A percentile compares a stretch with the other conserved stretches of the same genome.
phyloP scores from a whole-genome alignment of 805 yeast genomes.

The Candida qinlingensis region DNA sequence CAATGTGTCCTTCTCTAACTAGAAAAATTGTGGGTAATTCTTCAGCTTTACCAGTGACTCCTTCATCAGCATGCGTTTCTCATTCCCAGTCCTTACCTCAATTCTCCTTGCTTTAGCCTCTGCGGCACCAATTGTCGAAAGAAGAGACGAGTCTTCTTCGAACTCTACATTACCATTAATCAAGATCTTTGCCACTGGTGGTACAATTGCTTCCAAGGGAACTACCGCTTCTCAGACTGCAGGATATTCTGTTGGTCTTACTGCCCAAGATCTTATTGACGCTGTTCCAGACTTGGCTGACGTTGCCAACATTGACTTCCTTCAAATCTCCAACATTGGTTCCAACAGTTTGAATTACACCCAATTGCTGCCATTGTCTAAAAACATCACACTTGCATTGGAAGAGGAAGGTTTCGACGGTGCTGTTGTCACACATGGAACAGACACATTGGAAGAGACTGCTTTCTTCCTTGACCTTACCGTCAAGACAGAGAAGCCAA shows the following conservation, averaged over 20 bases:
- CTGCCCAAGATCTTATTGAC: constrained; percentile 44
- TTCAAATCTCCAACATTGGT: constrained; percentile 43
- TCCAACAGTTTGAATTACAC: constrained; percentile 49
- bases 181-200: constrained; percentile 54
- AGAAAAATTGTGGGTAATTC: no score
- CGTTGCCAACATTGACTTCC: constrained; percentile 44
- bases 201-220: constrained; percentile 55
- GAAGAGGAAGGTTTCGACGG: constrained; percentile 42
- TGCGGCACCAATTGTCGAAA: background rate
- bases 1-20: no score
- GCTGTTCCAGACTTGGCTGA: constrained; percentile 51
- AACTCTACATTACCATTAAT: constrained; percentile 24
- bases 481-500: constrained; percentile 28
- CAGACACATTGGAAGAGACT: constrained; percentile 65
- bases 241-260: constrained; percentile 47
- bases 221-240: constrained; percentile 43
- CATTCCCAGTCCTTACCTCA: background rate
- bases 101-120: background rate
- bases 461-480: constrained; percentile 56
- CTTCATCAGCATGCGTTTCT: constrained; percentile 2
- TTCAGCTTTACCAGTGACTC: no score
- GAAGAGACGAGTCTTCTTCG: constrained; percentile 4
- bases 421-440: constrained; percentile 66
- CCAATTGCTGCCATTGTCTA: constrained; percentile 40
- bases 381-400: constrained; percentile 40